Conservation (phyloP, 208 protist species). For the Porcisia hertigi region DNA sequence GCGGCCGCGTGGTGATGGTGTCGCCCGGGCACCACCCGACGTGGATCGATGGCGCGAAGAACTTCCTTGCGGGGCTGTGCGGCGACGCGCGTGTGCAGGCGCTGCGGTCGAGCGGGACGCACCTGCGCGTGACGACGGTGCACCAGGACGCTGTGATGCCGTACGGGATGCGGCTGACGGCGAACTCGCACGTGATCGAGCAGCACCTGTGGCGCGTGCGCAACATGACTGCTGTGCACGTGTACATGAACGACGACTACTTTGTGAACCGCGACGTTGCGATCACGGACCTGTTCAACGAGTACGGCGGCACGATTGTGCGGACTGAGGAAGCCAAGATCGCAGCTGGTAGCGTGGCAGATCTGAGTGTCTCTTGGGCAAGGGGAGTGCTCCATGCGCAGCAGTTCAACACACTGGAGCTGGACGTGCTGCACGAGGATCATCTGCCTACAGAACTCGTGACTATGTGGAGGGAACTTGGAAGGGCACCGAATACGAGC, state of each 20-base stretch:
- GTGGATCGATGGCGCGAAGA: constrained; percentile 82
- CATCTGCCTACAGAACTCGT: constrained; percentile 2
- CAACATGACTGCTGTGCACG: constrained; percentile 53
- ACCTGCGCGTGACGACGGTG: constrained; percentile 59
- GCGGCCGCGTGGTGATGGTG: constrained; percentile 92
- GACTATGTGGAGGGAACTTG: constrained; percentile 21
- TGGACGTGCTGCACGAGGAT: constrained; percentile 41
- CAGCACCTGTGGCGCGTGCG: constrained; percentile 59
- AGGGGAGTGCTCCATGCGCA: constrained; percentile 26
- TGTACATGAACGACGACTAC: constrained; percentile 83
- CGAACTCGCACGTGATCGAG: constrained; percentile 62
- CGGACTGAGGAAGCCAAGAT: constrained; percentile 37
- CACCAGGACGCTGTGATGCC: constrained; percentile 71
- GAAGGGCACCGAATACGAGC: no score
- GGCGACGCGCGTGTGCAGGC: constrained; percentile 23
- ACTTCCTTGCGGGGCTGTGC: constrained; percentile 52
- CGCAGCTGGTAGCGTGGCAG: no score
- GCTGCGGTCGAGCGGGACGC: constrained; percentile 29
- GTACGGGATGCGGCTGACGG: constrained; percentile 53
- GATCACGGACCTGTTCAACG: constrained; percentile 63
- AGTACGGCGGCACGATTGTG: constrained; percentile 60
- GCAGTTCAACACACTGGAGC: constrained; percentile 41
- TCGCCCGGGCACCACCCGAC: constrained; percentile 94
- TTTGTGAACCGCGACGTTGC: constrained; percentile 62
- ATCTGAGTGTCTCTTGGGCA: no score